phyloP scores from a whole-genome alignment of 129 eudicot species.

The Artemisia tridentata region DNA sequence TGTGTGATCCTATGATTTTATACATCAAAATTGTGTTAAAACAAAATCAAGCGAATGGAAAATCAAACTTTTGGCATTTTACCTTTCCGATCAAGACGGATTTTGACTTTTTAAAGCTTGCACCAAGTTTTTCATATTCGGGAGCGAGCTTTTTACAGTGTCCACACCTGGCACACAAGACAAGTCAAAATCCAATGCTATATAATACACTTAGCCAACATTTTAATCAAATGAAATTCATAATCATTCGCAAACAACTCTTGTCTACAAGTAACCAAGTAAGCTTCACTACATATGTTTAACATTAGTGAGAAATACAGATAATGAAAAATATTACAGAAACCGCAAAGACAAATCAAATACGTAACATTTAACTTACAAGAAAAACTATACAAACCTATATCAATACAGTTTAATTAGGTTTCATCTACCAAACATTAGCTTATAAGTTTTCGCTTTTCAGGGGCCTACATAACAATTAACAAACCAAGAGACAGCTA shows the following conservation, averaged over 20 bases:
- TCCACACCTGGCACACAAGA: slow-evolving; percentile 74
- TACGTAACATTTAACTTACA: neutral
- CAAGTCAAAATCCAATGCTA: slow-evolving; percentile 7
- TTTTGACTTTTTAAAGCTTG: slow-evolving; percentile 86
- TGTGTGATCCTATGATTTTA: slow-evolving; percentile 11
- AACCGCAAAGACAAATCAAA: neutral
- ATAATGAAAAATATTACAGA: neutral
- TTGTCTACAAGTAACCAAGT: slow-evolving; percentile 7
- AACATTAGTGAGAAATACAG: neutral
- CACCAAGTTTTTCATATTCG: slow-evolving; percentile 89
- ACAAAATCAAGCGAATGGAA: slow-evolving; percentile 10
- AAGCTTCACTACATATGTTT: slow-evolving; percentile 9
- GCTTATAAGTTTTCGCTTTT: neutral
- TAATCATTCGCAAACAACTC: slow-evolving; percentile 14
- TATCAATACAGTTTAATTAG: neutral
- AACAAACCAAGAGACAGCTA: neutral
- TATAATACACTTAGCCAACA: slow-evolving; percentile 7
- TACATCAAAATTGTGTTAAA: neutral
- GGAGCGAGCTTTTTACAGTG: slow-evolving; percentile 99
- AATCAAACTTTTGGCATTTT: slow-evolving; percentile 6
- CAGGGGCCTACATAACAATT: slow-evolving; percentile 3
- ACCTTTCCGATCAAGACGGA: slow-evolving; percentile 94
- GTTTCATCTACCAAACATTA: neutral
- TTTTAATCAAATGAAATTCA: neutral
- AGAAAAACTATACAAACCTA: neutral